These are phyloP conservation scores for Lolium perenne DNA, from an alignment of 176 grass and related monocot genomes.

Conservation along the genomic window DNA sequence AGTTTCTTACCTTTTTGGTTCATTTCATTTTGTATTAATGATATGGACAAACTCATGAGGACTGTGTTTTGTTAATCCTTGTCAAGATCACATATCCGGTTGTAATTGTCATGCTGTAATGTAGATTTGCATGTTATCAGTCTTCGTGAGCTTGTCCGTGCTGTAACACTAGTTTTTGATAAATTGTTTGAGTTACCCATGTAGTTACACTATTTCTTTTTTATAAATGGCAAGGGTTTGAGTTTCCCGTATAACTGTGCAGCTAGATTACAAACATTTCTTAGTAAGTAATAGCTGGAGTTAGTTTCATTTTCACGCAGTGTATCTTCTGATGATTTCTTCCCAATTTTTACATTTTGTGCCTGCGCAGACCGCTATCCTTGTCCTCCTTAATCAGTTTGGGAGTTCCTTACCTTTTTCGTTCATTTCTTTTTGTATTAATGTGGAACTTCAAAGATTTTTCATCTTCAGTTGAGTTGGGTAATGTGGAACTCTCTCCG, in stretches of 20 bases:
- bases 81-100: neutral
- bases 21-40: neutral
- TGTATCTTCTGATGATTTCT: neutral
- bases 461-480: neutral
- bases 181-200: neutral
- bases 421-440: neutral
- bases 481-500: neutral
- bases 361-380: neutral
- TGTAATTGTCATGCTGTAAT: neutral
- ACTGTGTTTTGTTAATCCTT: neutral
- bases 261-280: neutral
- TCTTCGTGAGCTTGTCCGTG: neutral
- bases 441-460: neutral
- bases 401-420: neutral
- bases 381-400: neutral
- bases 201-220: neutral
- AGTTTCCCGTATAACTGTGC: neutral
- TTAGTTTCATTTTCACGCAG: neutral
- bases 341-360: conserved; percentile 3
- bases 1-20: too few relatives aligned
- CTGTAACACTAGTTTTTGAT: neutral
- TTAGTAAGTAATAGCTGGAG: neutral
- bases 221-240: neutral
- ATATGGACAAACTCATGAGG: neutral
- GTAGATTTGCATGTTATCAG: neutral